Evolutionary conservation across 1,284 basidiomycete species (phyloP).

Genomic region (Stygiomarasmius scandens): DNA sequence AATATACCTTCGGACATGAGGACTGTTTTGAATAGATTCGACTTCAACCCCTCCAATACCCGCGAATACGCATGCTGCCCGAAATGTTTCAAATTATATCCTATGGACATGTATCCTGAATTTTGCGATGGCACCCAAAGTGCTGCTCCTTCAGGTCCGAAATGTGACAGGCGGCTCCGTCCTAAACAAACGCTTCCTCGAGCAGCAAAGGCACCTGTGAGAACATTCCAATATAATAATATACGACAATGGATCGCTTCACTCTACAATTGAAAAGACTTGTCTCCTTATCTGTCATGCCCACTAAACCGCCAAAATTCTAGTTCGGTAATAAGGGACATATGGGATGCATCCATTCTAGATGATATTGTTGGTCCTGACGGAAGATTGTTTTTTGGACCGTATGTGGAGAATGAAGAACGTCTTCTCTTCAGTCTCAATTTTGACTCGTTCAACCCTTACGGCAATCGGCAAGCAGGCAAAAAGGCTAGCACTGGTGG

Average conservation of each 20-base stretch:
- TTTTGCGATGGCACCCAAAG: constrained; percentile 14
- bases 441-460: constrained; percentile 37
- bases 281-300: constrained; percentile 14
- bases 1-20: constrained; percentile 20
- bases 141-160: neutral
- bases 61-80: constrained; percentile 25
- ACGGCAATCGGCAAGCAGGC: constrained; percentile 26
- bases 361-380: constrained; percentile 20
- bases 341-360: constrained; percentile 29
- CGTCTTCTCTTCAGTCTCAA: constrained; percentile 30
- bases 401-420: constrained; percentile 20
- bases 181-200: neutral
- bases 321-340: constrained; percentile 18
- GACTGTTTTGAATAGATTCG: constrained; percentile 17
- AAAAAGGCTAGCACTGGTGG: constrained; percentile 29
- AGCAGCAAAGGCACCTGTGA: neutral
- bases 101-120: constrained; percentile 16
- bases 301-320: too few relatives aligned
- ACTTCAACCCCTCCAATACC: constrained; percentile 17
- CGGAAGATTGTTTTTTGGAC: neutral
- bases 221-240: constrained; percentile 15
- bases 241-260: constrained; percentile 18
- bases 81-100: constrained; percentile 23
- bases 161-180: constrained; percentile 2
- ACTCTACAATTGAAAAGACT: constrained; percentile 17